Conservation (phyloP, 257 asterid genomes). For the Capsicum pubescens region DNA sequence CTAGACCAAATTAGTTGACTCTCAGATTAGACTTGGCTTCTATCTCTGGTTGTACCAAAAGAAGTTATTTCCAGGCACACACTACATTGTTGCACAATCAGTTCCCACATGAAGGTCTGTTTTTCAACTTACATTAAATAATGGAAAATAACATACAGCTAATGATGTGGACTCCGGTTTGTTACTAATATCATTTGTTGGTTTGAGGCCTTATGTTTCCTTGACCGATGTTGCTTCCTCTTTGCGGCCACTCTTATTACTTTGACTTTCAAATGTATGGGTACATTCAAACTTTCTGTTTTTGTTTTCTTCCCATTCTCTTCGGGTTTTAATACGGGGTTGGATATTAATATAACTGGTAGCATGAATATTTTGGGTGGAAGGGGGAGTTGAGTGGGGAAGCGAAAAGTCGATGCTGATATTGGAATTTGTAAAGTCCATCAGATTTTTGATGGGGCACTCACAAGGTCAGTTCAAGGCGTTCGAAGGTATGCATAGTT, state of each 20-base stretch:
- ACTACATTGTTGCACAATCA: not conserved
- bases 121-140: conserved; percentile 8
- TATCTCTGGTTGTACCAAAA: not conserved
- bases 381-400: not conserved
- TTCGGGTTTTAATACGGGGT: not conserved
- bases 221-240: conserved; percentile 11
- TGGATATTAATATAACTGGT: conserved; percentile 12
- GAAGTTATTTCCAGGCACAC: not conserved
- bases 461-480: conserved; percentile 13
- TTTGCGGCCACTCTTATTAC: not conserved
- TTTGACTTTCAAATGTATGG: conserved; percentile 8
- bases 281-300: not conserved
- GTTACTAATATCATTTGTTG: not conserved
- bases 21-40: not conserved
- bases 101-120: not conserved
- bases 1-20: not conserved
- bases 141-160: not conserved
- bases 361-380: not conserved
- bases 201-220: conserved; percentile 23
- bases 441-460: not conserved
- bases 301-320: conserved; percentile 11
- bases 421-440: conserved; percentile 2
- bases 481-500: not conserved
- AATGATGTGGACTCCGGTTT: not conserved
- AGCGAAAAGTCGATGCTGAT: not conserved